Conservation (phyloP, 768 basidiomycete genomes). For the Mycena maculata region DNA sequence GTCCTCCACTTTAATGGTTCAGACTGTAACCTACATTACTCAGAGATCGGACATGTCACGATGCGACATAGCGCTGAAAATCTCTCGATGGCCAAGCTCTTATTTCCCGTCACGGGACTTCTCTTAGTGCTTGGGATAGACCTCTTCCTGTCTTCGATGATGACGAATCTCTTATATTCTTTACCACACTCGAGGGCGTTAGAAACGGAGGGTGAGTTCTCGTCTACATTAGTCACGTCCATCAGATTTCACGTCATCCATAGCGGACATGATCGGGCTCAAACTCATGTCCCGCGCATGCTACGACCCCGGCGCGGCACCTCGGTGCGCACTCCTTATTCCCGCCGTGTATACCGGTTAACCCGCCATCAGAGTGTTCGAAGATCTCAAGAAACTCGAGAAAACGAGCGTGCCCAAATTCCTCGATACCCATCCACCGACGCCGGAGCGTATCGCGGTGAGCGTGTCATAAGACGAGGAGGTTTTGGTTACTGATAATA, state of each 20-base stretch:
- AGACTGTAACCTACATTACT: not conserved
- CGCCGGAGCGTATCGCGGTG: conserved; percentile 78
- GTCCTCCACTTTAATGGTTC: not conserved
- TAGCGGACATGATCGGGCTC: conserved; percentile 90
- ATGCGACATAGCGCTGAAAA: conserved; percentile 29
- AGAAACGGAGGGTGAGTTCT: conserved; percentile 78
- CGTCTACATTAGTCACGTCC: not conserved
- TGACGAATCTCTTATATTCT: conserved; percentile 66
- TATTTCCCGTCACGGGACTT: conserved; percentile 53
- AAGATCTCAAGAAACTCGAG: conserved; percentile 71
- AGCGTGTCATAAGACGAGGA: conserved; percentile 30
- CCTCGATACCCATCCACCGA: conserved; percentile 84
- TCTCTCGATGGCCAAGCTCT: conserved; percentile 14
- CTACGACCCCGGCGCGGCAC: conserved; percentile 83
- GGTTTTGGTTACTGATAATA: not conserved
- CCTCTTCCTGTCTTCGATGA: conserved; percentile 58
- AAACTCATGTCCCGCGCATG: conserved; percentile 86
- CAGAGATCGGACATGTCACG: conserved; percentile 31
- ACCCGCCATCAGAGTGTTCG: conserved; percentile 69
- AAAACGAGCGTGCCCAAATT: conserved; percentile 61
- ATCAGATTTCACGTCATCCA: not conserved
- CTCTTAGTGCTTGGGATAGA: conserved; percentile 68
- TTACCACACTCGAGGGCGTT: conserved; percentile 87
- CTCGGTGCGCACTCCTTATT: conserved; percentile 58
- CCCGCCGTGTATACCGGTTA: not conserved